Conservation (phyloP, 352 stramenopile genomes). For the Globisporangium spiculum region DNA sequence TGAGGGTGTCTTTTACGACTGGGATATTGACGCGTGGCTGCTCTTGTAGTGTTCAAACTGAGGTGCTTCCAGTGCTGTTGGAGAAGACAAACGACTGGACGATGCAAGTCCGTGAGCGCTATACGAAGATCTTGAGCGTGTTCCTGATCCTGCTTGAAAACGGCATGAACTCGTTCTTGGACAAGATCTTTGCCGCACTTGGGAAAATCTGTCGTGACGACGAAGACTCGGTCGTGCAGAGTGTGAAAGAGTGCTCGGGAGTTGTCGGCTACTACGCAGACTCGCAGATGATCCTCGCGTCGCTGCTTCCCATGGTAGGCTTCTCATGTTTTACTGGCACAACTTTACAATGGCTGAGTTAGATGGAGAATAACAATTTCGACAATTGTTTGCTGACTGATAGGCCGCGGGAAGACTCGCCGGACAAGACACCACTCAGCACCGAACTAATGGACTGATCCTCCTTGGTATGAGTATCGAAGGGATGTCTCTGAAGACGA, state of each 20-base stretch:
- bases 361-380: background rate
- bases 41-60: slow-evolving; percentile 32
- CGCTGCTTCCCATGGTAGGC: slow-evolving; percentile 62
- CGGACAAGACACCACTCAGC: slow-evolving; percentile 73
- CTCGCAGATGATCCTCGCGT: slow-evolving; percentile 68
- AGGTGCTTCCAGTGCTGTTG: slow-evolving; percentile 55
- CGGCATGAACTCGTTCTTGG: slow-evolving; percentile 65
- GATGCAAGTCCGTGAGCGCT: slow-evolving; percentile 68
- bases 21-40: background rate
- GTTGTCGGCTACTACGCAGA: slow-evolving; percentile 74
- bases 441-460: slow-evolving; percentile 77
- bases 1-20: background rate
- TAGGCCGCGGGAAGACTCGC: slow-evolving; percentile 52
- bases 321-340: background rate
- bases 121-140: slow-evolving; percentile 64
- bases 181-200: slow-evolving; percentile 70
- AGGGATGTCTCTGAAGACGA: slow-evolving; percentile 65
- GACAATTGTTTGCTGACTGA: background rate
- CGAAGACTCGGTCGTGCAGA: slow-evolving; percentile 56
- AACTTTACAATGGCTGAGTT: background rate
- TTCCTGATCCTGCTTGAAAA: slow-evolving; percentile 69
- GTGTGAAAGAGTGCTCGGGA: slow-evolving; percentile 56
- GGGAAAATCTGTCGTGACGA: slow-evolving; percentile 77
- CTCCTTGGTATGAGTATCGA: slow-evolving; percentile 78
- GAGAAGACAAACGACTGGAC: slow-evolving; percentile 82